phyloP scores from a whole-genome alignment of 2,329 filamentous ascomycete species.

The Biscogniauxia mediterranea region DNA sequence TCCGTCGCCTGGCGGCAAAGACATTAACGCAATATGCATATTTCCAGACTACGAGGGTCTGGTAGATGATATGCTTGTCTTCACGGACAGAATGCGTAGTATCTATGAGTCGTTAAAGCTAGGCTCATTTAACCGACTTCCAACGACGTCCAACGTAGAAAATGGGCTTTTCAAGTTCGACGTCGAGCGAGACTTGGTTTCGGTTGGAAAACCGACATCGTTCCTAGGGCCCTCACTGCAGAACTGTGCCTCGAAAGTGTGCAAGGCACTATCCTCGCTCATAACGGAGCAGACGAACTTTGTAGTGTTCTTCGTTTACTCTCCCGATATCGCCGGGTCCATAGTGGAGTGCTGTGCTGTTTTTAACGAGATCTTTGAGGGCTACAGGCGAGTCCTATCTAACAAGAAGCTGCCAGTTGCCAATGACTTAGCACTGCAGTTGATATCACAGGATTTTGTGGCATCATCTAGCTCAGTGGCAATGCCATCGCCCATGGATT shows the following conservation, averaged over 20 bases:
- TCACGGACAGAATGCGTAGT: constrained; percentile 66
- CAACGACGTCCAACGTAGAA: constrained; percentile 41
- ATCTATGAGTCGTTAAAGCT: constrained; percentile 74
- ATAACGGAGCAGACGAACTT: constrained; percentile 55
- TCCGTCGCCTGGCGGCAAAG: constrained; percentile 68
- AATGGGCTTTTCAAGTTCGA: constrained; percentile 52
- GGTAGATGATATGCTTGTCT: constrained; percentile 56
- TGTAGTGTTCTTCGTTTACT: constrained; percentile 75
- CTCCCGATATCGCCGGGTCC: constrained; percentile 58
- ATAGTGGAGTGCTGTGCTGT: constrained; percentile 70
- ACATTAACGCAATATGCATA: constrained; percentile 68
- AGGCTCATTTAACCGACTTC: constrained; percentile 59
- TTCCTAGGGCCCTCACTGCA: constrained; percentile 45
- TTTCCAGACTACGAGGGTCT: constrained; percentile 67
- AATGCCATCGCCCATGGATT: constrained; percentile 59
- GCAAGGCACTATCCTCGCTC: constrained; percentile 44
- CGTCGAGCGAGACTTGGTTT: constrained; percentile 42
- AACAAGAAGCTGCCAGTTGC: constrained; percentile 46
- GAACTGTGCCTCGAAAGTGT: constrained; percentile 49
- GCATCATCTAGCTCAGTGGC: constrained; percentile 62
- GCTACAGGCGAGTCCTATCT: constrained; percentile 52
- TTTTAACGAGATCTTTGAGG: constrained; percentile 70
- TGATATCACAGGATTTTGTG: constrained; percentile 68
- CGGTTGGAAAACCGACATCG: constrained; percentile 41
- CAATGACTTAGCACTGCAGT: constrained; percentile 73